Evolutionary conservation across 2,329 filamentous ascomycete genomes (phyloP).

Genomic region (Sporothrix schenckii): DNA sequence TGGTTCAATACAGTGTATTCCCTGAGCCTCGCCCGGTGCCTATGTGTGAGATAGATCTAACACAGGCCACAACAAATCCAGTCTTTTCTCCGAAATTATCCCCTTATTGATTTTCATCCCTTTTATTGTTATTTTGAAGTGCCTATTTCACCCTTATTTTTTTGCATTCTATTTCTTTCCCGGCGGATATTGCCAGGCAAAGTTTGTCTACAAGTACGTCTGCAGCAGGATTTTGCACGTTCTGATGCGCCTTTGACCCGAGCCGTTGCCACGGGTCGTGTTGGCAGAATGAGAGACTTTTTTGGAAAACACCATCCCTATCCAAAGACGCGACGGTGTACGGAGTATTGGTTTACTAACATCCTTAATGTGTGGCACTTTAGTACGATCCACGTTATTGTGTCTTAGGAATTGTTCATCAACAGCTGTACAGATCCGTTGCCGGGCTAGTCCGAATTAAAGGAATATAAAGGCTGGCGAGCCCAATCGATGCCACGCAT

Average conservation of each 20-base stretch:
- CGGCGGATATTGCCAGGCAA: background rate
- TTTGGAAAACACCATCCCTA: background rate
- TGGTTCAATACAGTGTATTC: slow-evolving; percentile 8
- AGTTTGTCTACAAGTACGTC: background rate
- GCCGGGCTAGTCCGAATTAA: no score
- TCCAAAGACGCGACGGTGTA: slow-evolving; percentile 1
- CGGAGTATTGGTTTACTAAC: slow-evolving; percentile 9
- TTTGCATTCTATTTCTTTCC: background rate
- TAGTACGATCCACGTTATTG: background rate
- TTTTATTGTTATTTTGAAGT: background rate
- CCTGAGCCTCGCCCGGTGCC: background rate
- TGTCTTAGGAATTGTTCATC: background rate
- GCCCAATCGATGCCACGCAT: slow-evolving; percentile 24
- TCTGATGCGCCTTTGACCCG: slow-evolving; percentile 14
- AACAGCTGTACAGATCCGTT: background rate
- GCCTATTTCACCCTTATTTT: background rate
- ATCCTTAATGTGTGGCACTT: background rate
- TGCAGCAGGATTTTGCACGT: background rate
- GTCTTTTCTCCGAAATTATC: background rate
- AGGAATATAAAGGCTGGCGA: background rate
- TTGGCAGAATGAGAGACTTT: background rate
- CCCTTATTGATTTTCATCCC: background rate
- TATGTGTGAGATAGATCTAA: background rate
- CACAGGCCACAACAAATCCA: background rate
- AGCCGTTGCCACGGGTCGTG: slow-evolving; percentile 18